These are phyloP conservation scores for Vanrija sp. DNA, from an alignment of 1,284 basidiomycete species.

Conservation along the genomic window DNA sequence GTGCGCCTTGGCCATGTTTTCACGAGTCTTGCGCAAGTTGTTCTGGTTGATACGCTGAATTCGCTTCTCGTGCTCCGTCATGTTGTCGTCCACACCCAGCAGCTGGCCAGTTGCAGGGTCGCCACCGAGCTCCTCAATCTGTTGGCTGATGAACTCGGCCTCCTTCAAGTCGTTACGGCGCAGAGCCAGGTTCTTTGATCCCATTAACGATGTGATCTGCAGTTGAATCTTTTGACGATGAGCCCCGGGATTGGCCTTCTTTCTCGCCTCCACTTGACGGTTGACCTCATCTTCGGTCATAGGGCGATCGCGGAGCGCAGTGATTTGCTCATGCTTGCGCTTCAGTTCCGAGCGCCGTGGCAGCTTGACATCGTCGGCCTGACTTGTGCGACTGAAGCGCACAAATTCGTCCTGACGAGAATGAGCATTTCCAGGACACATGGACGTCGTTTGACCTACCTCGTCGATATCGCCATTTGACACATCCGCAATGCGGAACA, in stretches of 20 bases:
- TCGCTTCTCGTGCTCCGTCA: slow-evolving; percentile 55
- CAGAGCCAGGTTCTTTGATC: slow-evolving; percentile 62
- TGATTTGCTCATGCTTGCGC: slow-evolving; percentile 62
- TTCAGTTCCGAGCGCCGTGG: slow-evolving; percentile 64
- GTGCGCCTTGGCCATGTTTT: slow-evolving; percentile 73
- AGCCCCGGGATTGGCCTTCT: slow-evolving; percentile 30
- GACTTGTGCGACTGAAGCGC: slow-evolving; percentile 56
- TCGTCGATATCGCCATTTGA: slow-evolving; percentile 64
- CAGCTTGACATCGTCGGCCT: slow-evolving; percentile 59
- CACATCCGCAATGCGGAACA: slow-evolving; percentile 71
- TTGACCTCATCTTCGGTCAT: slow-evolving; percentile 72
- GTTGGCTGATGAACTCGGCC: slow-evolving; percentile 58
- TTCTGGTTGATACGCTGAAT: slow-evolving; percentile 80
- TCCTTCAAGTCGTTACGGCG: slow-evolving; percentile 65
- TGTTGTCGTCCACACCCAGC: slow-evolving; percentile 28
- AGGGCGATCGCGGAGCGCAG: slow-evolving; percentile 57
- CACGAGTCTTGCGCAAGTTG: slow-evolving; percentile 74
- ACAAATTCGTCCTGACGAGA: slow-evolving; percentile 65
- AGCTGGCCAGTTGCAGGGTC: slow-evolving; percentile 39
- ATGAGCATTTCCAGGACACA: neutral
- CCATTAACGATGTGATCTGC: slow-evolving; percentile 50
- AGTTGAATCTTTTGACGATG: slow-evolving; percentile 59
- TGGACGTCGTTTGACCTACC: slow-evolving; percentile 50
- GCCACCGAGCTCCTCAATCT: slow-evolving; percentile 59
- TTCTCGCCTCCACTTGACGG: slow-evolving; percentile 59